Base-by-base conservation (phyloP, 31 red algal species). In the Asparagopsis taxiformis region DNA sequence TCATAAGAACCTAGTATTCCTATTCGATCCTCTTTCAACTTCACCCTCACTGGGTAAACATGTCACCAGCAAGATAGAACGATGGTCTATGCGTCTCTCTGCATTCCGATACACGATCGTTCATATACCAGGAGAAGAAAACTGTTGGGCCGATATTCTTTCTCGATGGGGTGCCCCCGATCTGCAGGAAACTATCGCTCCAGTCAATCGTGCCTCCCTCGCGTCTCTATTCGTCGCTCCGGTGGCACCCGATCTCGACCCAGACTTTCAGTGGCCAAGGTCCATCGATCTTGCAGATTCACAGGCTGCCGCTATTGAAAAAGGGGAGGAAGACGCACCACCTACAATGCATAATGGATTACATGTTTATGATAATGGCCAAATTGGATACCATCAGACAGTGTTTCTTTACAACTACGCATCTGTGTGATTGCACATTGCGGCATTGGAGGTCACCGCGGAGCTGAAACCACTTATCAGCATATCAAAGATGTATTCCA, bases 401-500 rank as follows among this genome's bases (percentile, higher is more conserved):
- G 41, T 13, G 41, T 13, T 13, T 13, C 41, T 43, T 67, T 72
- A 23, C 49, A 72, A 31, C 29, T 72, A 55, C 46, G 68, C 25
- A 72, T 72, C 23, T 72, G 21, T 20, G 46, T 72, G 2, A 72
- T 23, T 20, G 68, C 21, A 72, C 68, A 72, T 33, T 70, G 65
- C 65, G 65, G 65, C 15, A 16, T 38, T 11, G 65, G 65, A 11
- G 43, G 36, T 29, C 65, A 70, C 25, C 36, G 43, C 6, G 65
- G 65, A 11, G 35, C 25, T 8, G 39, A 70, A 16, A 31, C 13
- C 17, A 70, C 36, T 17, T 51, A 15, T 17, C 16, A 52, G 0
- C 9, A 51, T 30, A 70, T 51, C 20, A 13, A 7, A 51, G 65
- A 50, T 25, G 6, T 34, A 7, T 49, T 70, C n/a, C n/a, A n/a